phyloP scores from a whole-genome alignment of 108 stramenopile genomes.

The Fragilaria radians region DNA sequence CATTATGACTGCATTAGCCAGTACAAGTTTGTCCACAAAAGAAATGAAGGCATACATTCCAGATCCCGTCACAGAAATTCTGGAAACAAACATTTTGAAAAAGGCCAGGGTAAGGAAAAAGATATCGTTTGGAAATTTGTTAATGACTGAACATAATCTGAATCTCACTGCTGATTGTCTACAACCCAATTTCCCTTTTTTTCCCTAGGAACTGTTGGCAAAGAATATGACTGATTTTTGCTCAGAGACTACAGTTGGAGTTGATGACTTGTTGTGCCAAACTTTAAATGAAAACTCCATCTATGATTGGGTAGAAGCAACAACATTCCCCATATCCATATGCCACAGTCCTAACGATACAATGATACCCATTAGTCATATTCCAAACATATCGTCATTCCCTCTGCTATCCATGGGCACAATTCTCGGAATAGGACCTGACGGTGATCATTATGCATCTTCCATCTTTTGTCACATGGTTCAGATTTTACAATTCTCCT shows the following conservation, averaged over 20 bases:
- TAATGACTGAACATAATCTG: too few relatives aligned
- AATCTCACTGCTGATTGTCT: too few relatives aligned
- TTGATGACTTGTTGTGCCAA: conserved; percentile 4
- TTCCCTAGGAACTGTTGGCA: neutral
- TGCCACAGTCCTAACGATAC: conserved; percentile 10
- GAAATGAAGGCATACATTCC: neutral
- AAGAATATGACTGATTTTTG: neutral
- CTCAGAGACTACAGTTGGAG: neutral
- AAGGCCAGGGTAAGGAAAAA: neutral
- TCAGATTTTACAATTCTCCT: too few relatives aligned
- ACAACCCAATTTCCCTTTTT: too few relatives aligned
- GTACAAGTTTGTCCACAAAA: neutral
- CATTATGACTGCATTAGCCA: neutral
- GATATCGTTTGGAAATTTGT: too few relatives aligned
- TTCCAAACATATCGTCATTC: neutral
- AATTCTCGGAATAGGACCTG: too few relatives aligned
- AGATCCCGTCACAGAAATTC: neutral
- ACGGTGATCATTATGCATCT: too few relatives aligned
- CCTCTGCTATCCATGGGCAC: too few relatives aligned
- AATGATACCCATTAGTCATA: neutral
- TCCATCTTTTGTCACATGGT: too few relatives aligned
- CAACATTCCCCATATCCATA: conserved; percentile 4
- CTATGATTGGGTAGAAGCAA: neutral
- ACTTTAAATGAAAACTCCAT: neutral
- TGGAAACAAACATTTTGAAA: neutral